Base-by-base conservation (phyloP, 148 eudicot species). In the Arbutus unedo region DNA sequence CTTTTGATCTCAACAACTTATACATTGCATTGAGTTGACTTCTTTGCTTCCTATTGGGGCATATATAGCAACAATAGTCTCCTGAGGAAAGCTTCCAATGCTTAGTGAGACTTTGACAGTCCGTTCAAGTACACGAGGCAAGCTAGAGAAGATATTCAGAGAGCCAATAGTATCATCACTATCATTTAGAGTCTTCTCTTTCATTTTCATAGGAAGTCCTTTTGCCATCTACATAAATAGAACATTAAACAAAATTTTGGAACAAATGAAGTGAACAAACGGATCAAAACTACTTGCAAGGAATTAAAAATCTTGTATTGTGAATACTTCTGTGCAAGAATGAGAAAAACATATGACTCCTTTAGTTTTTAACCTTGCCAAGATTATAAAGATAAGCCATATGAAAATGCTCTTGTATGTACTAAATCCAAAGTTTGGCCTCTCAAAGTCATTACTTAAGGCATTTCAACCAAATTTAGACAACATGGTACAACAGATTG, bases 81-180 rank as follows among this genome's bases (percentile, higher is more conserved):
- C 89, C 47, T 86, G 96, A 76, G 93, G 91, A 81, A 91, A 93
- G 91, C 93, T 97, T 84, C 91, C 94, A 76, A 84, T 86, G 87
- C 93, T 93, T 62, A 93, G 85, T 55, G 97, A 97, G 79, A 95
- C 91, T 85, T 93, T 94, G 60, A 83, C 89, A 64, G 96, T 93
- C 83, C 84, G 93, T 68, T 94, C 96, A 77, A 86, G 94, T 81
- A 93, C 97, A 85, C 88, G 97, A 83, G 97, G 94, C 87, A 94
- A 85, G 90, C 98, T 97, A 79, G 98, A 90, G 84, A 92, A 93
- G 60, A 97, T 90, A 84, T 94, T 97, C 72, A 91, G 96, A 78
- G 99, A 97, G 84, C 97, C 92, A 87, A 72, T 89, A 81, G 91
- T 84, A 87, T 96, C 99, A 83, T 97, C 97, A 84, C 47, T 88